A percentile compares a stretch with the other conserved stretches of the same genome.
phyloP scores from a whole-genome alignment of 2,329 filamentous ascomycete species.

The Fusarium pseudoanthophilum region DNA sequence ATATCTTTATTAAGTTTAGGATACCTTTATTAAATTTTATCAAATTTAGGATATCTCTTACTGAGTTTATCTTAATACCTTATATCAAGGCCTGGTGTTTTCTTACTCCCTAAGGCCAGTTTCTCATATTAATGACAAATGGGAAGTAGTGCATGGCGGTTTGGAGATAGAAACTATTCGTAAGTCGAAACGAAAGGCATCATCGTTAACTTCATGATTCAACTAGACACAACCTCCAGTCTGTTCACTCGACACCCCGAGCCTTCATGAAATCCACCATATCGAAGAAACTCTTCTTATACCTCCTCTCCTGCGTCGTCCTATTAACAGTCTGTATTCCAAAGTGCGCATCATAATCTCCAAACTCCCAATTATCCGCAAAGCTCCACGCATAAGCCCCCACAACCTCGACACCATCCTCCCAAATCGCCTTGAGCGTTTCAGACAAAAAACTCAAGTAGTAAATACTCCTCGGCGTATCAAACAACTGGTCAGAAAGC shows the following conservation, averaged over 20 bases:
- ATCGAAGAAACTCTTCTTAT: constrained; percentile 70
- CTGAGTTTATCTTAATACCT: too few relatives aligned
- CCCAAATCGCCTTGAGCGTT: constrained; percentile 64
- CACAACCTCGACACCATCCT: constrained; percentile 65
- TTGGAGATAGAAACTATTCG: too few relatives aligned
- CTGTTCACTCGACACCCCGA: constrained; percentile 40
- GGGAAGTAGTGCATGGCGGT: too few relatives aligned
- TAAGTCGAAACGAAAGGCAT: too few relatives aligned
- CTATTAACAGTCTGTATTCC: constrained; percentile 67
- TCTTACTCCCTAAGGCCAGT: too few relatives aligned
- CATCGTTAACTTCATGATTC: background rate
- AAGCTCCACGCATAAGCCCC: constrained; percentile 66
- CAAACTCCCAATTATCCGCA: constrained; percentile 67
- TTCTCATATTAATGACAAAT: too few relatives aligned
- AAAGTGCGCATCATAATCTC: constrained; percentile 57
- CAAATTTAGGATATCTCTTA: too few relatives aligned
- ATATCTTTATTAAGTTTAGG: too few relatives aligned
- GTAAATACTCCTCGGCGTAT: constrained; percentile 64
- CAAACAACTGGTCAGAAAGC: constrained; percentile 62
- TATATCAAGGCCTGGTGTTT: too few relatives aligned
- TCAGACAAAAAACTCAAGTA: constrained; percentile 66
- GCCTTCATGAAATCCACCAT: constrained; percentile 62
- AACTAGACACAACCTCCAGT: background rate
- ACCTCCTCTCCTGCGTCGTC: constrained; percentile 61
- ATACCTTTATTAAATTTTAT: too few relatives aligned